These are phyloP conservation scores for Platismatia glauca DNA, from an alignment of 495 filamentous ascomycete genomes.

Conservation along the genomic window DNA sequence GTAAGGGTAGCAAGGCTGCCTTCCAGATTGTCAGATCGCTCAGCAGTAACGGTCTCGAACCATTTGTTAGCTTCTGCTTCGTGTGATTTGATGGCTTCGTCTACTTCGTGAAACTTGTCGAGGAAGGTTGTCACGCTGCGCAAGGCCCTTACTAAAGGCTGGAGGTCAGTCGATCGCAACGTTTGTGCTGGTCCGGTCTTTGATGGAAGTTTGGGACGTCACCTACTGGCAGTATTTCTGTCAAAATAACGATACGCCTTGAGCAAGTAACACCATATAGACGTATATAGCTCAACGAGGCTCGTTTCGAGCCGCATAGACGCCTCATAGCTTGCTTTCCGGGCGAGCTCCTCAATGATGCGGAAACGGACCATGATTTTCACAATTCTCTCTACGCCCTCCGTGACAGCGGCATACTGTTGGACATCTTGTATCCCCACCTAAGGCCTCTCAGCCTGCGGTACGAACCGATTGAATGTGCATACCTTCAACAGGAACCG, in stretches of 20 bases:
- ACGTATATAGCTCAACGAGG: no score
- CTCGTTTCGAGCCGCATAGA: no score
- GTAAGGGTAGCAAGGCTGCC: background rate
- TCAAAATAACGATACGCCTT: no score
- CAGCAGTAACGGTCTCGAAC: background rate
- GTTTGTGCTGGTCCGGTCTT: no score
- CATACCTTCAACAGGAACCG: constrained; percentile 34
- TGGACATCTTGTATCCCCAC: constrained; percentile 10
- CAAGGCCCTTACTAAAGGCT: background rate
- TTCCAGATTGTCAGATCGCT: background rate
- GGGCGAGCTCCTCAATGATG: no score
- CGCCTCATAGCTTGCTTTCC: no score
- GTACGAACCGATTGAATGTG: no score
- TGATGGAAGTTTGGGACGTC: no score
- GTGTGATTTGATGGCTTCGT: background rate
- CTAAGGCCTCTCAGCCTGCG: background rate
- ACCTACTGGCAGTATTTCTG: no score
- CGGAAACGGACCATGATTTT: no score
- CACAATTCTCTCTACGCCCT: constrained; percentile 10
- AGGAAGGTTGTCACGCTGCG: background rate
- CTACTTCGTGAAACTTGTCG: background rate
- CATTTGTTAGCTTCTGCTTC: background rate
- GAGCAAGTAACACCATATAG: no score
- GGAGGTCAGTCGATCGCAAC: no score
- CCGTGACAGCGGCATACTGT: constrained; percentile 5